Conservation (phyloP, 352 stramenopile species). For the Phytophthora constricta region DNA sequence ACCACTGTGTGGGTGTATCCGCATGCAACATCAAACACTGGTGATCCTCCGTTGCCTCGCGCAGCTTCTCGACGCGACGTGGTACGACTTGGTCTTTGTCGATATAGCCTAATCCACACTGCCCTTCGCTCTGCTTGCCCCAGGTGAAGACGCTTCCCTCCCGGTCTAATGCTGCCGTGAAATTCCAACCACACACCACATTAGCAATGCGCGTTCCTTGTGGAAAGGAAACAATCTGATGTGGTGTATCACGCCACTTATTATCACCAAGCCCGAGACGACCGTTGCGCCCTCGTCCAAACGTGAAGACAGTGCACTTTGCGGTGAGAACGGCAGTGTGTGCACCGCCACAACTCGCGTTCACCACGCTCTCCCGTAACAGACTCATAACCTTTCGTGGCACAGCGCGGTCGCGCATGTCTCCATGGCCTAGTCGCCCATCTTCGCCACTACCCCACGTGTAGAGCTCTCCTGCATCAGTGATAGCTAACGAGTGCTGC, state of each 20-base stretch:
- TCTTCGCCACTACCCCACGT: conserved; percentile 88
- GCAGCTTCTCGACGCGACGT: conserved; percentile 56
- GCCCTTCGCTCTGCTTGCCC: conserved; percentile 88
- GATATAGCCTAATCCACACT: conserved; percentile 84
- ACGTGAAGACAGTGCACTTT: conserved; percentile 68
- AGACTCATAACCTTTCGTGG: conserved; percentile 86
- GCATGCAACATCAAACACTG: conserved; percentile 74
- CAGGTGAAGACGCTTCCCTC: conserved; percentile 78
- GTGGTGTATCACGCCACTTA: conserved; percentile 77
- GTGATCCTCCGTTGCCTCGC: conserved; percentile 26
- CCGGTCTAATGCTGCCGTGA: conserved; percentile 62
- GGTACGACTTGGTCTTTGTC: conserved; percentile 83
- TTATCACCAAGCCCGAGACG: conserved; percentile 75
- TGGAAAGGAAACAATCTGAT: conserved; percentile 60
- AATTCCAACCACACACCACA: conserved; percentile 85
- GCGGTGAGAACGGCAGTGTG: conserved; percentile 81
- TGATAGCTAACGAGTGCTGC: conserved; percentile 80
- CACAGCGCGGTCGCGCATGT: conserved; percentile 79
- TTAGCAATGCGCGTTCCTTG: conserved; percentile 44
- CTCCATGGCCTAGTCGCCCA: conserved; percentile 75
- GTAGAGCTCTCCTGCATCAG: conserved; percentile 73
- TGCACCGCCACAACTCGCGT: conserved; percentile 79
- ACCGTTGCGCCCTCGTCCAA: conserved; percentile 77
- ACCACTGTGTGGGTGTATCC: conserved; percentile 91
- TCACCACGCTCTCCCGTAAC: conserved; percentile 61